Conservation (phyloP, 2,329 filamentous ascomycete species). For the Alternaria consortialis region DNA sequence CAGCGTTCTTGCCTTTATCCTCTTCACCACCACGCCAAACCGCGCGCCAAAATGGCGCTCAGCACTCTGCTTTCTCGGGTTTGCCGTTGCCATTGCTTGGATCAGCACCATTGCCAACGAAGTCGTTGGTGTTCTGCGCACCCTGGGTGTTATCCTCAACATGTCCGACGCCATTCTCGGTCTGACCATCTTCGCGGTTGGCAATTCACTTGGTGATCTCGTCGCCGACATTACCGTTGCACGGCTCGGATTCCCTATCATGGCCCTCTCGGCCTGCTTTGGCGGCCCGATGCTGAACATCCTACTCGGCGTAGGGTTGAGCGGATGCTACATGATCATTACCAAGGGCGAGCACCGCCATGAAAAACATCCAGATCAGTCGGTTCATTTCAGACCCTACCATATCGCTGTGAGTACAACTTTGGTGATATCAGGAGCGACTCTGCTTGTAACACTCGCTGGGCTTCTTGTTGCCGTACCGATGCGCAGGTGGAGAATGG, state of each 20-base stretch:
- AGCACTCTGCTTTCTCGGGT: conserved; percentile 86
- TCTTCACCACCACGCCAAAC: conserved; percentile 73
- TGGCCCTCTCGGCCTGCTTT: conserved; percentile 94
- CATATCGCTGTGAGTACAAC: conserved; percentile 85
- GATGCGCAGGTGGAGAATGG: conserved; percentile 49
- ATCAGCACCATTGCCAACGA: conserved; percentile 95
- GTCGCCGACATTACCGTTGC: conserved; percentile 96
- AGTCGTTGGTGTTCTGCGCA: conserved; percentile 93
- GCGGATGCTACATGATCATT: conserved; percentile 87
- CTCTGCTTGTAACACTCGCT: conserved; percentile 80
- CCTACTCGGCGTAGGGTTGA: conserved; percentile 89
- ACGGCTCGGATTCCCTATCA: conserved; percentile 91
- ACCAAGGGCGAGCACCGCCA: conserved; percentile 72
- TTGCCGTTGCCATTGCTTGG: conserved; percentile 92
- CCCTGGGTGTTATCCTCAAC: conserved; percentile 86
- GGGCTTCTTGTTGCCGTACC: conserved; percentile 83
- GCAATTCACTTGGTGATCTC: conserved; percentile 92
- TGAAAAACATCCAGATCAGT: conserved; percentile 70
- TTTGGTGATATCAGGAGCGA: conserved; percentile 84
- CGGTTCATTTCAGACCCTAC: conserved; percentile 77
- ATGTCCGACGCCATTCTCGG: conserved; percentile 96
- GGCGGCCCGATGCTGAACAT: conserved; percentile 99
- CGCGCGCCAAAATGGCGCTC: conserved; percentile 77
- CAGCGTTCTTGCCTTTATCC: conserved; percentile 70
- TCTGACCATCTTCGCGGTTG: conserved; percentile 94